Evolutionary conservation across 768 basidiomycete genomes (phyloP).

Genomic region (Lentinula boryana): DNA sequence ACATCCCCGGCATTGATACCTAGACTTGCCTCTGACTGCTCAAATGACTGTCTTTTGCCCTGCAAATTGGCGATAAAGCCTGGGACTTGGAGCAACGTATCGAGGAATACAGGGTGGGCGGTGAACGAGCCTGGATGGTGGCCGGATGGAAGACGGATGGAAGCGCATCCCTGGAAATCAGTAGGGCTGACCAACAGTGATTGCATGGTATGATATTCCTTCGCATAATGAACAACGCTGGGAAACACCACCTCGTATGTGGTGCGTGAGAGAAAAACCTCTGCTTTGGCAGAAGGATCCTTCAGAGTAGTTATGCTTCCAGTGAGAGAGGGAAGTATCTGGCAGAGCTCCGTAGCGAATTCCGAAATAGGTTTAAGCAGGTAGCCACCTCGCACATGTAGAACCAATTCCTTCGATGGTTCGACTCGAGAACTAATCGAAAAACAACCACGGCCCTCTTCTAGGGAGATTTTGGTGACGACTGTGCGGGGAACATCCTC

Average conservation of each 20-base stretch:
- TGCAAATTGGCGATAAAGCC: conserved; percentile 66
- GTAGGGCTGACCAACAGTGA: conserved; percentile 43
- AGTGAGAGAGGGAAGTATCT: conserved; percentile 26
- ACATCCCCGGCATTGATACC: conserved; percentile 42
- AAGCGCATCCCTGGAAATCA: conserved; percentile 47
- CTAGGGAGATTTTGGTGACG: conserved; percentile 31
- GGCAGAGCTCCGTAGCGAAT: conserved; percentile 30
- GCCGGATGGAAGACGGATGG: conserved; percentile 32
- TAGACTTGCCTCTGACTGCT: conserved; percentile 36
- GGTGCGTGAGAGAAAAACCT: conserved; percentile 50
- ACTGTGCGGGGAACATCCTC: conserved; percentile 24
- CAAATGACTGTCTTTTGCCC: conserved; percentile 15
- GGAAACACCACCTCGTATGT: conserved; percentile 65
- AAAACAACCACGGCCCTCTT: conserved; percentile 36
- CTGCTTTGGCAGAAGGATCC: conserved; percentile 20
- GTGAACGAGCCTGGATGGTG: conserved; percentile 28
- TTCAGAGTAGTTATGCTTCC: conserved; percentile 27
- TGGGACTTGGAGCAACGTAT: conserved; percentile 62
- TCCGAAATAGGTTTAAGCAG: conserved; percentile 25
- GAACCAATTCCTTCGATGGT: conserved; percentile 23
- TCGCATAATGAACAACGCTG: conserved; percentile 58
- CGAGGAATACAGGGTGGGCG: conserved; percentile 54
- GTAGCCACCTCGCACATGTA: conserved; percentile 44
- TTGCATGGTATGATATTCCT: conserved; percentile 51
- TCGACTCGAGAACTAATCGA: conserved; percentile 35